Evolutionary conservation across 495 filamentous ascomycete genomes (phyloP).

Genomic region (Xylaria cubensis): DNA sequence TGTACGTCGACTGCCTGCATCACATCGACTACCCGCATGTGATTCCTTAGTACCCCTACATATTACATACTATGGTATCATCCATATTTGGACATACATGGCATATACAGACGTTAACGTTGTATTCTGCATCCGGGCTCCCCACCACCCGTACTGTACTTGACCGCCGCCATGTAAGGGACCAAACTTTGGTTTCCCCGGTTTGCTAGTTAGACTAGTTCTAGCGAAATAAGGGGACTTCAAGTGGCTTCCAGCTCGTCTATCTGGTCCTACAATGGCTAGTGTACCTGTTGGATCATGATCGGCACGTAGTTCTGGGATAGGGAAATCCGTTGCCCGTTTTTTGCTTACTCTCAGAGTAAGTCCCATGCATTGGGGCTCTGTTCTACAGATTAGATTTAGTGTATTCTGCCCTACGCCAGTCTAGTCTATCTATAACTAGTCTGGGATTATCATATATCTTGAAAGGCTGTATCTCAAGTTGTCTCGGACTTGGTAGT

Average conservation of each 20-base stretch:
- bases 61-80: background rate
- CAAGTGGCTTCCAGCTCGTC: constrained; percentile 4
- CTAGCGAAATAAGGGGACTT: background rate
- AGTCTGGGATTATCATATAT: background rate
- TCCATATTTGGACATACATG: background rate
- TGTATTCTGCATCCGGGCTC: constrained; percentile 4
- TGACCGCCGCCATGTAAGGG: constrained; percentile 19
- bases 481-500: constrained; percentile 4
- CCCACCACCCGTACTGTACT: background rate
- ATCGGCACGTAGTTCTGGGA: constrained; percentile 7
- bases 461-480: background rate
- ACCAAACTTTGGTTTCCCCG: constrained; percentile 17
- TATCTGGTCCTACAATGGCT: constrained; percentile 21
- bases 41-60: background rate
- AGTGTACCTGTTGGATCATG: background rate
- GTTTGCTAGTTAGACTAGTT: background rate
- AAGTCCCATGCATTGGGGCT: constrained; percentile 14
- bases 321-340: background rate
- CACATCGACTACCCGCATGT: constrained; percentile 12
- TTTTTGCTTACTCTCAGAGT: background rate
- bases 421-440: background rate
- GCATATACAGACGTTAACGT: constrained; percentile 13
- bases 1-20: constrained; percentile 16
- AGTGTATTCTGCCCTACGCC: background rate
- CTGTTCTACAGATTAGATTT: constrained; percentile 12